Percentiles rank a stretch among this genome's conserved stretches.
Conservation (phyloP, 192 early-diverging fungal species). For the Entomortierella lignicola region DNA sequence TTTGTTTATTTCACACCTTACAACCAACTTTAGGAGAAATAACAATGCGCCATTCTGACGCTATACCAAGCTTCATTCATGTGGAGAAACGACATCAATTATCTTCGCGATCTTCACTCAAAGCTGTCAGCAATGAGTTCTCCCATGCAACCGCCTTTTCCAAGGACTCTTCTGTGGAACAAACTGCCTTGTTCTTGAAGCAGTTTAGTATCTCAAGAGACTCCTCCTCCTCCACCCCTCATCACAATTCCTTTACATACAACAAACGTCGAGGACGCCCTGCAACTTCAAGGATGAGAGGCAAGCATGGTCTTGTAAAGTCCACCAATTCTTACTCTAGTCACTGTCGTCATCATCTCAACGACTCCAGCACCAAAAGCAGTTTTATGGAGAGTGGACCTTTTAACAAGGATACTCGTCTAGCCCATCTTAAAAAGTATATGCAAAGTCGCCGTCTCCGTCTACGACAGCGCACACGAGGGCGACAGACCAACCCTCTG, state of each 20-base stretch:
- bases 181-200: slow-evolving; percentile 18
- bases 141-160: not conserved
- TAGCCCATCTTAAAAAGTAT: slow-evolving; percentile 24
- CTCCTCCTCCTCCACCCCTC: no score
- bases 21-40: not conserved
- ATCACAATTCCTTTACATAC: not conserved
- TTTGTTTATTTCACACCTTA: not conserved
- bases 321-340: not conserved
- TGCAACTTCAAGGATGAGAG: slow-evolving; percentile 20
- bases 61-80: slow-evolving; percentile 45
- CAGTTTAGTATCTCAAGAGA: slow-evolving; percentile 11
- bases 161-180: not conserved
- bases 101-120: not conserved
- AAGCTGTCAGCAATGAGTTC: not conserved
- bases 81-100: slow-evolving; percentile 11
- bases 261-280: slow-evolving; percentile 20
- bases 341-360: not conserved
- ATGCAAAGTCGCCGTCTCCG: slow-evolving; percentile 36
- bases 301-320: slow-evolving; percentile 26
- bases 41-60: slow-evolving; percentile 14
- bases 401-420: slow-evolving; percentile 14
- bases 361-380: not conserved
- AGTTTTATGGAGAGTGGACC: not conserved
- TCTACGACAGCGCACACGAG: slow-evolving; percentile 22
- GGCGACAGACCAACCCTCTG: slow-evolving; percentile 2